Base-by-base conservation (phyloP, 345 rosid genomes). In the Eucalyptus regnans region DNA sequence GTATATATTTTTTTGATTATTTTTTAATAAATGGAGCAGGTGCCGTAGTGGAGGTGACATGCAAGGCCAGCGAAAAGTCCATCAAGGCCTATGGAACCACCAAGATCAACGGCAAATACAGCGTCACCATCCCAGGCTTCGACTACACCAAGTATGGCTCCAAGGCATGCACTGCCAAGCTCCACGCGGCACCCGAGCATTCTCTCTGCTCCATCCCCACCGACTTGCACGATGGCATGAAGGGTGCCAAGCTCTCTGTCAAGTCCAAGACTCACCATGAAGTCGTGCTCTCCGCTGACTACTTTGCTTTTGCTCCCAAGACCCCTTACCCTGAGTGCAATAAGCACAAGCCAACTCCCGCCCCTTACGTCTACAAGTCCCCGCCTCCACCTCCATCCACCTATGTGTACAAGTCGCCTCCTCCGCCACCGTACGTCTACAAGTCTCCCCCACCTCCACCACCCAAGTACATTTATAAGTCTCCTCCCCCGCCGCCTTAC, bases 181-280 rank as follows among this genome's bases (percentile, higher is more conserved):
- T 92, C 22, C 90, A 91, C 6, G 54, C 50, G 16, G 87, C 93
- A 48, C 90, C 91, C 7, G 56, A 92, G 68, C 43, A 68, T 50
- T 90, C 92, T 56, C 62, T 90, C 2, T 92, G 92, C 64, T 89
- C n/a, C 85, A 88, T 92, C 60, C 89, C 92, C 23, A 92, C 93
- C 18, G 2, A 62, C 44, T 49, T 87, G 31, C 93, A 95, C 31
- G 0, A 85, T 89, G 96, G 96, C 18, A 90, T 91, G 44, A 89
- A 91, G 87, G 95, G 96, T 44, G 95, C 94, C 3, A 58, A 88
- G 37, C 94, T 95, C n/a, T 91, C 89, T 25, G 93, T 95, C 86
- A 95, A 95, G 89, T 95, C 96, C 1, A 95, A 95, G 94, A 92
- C 91, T 11, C 60, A 92, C 86, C 85, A 94, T 37, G 95, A 94